Percentiles rank a stretch among this genome's conserved stretches.
Evolutionary conservation across 2,329 filamentous ascomycete genomes (phyloP).

Genomic region (Furcasterigmium furcatum): DNA sequence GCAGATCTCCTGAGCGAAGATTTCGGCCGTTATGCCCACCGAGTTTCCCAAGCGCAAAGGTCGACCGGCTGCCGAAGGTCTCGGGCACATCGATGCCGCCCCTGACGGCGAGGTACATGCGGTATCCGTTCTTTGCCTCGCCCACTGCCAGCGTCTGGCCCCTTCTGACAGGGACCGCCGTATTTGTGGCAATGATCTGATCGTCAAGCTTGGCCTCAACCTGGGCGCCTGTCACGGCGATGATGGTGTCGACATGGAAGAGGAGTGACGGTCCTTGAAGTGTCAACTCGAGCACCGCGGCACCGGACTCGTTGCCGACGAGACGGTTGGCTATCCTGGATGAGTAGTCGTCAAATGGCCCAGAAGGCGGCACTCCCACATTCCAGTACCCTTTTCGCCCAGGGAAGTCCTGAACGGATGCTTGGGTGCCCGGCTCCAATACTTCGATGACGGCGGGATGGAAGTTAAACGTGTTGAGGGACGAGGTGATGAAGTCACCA

Average conservation of each 20-base stretch:
- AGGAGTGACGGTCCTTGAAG: slow-evolving; percentile 25
- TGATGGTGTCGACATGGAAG: slow-evolving; percentile 26
- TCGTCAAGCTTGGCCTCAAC: slow-evolving; percentile 21
- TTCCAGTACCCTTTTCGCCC: slow-evolving; percentile 32
- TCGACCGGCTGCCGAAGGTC: slow-evolving; percentile 26
- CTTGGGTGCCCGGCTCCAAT: slow-evolving; percentile 27
- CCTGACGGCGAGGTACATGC: slow-evolving; percentile 28
- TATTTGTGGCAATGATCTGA: slow-evolving; percentile 13
- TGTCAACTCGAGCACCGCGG: slow-evolving; percentile 30
- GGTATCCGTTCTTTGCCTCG: slow-evolving; percentile 20
- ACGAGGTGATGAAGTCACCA: slow-evolving; percentile 27
- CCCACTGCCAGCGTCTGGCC: slow-evolving; percentile 23
- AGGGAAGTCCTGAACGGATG: slow-evolving; percentile 36
- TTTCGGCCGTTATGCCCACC: slow-evolving; percentile 29
- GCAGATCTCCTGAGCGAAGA: slow-evolving; percentile 23
- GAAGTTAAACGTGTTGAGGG: slow-evolving; percentile 24
- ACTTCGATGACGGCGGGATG: slow-evolving; percentile 26
- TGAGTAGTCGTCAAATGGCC: slow-evolving; percentile 36
- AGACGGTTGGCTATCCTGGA: slow-evolving; percentile 29
- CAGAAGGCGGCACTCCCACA: slow-evolving; percentile 34
- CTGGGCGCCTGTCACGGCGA: slow-evolving; percentile 28
- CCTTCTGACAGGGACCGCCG: slow-evolving; percentile 15
- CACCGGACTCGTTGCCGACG: slow-evolving; percentile 23
- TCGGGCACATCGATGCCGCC: slow-evolving; percentile 29
- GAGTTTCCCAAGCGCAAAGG: slow-evolving; percentile 26